Conservation (phyloP, 2,329 filamentous ascomycete genomes). For the Periconia macrospinosa region DNA sequence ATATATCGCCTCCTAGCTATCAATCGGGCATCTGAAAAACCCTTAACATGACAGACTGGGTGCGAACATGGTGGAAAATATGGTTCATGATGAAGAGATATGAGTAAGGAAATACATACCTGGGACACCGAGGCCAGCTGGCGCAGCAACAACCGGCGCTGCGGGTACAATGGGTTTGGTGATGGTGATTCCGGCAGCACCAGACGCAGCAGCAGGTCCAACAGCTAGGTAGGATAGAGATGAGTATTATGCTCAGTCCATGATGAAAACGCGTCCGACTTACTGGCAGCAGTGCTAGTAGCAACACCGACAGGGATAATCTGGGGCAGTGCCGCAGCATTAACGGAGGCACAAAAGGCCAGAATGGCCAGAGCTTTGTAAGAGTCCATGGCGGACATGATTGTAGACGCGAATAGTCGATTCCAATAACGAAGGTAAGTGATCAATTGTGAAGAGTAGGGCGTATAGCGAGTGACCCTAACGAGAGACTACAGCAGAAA, state of each 20-base stretch:
- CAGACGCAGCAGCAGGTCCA: background rate
- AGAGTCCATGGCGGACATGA: constrained; percentile 11
- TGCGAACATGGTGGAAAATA: background rate
- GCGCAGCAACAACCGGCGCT: background rate
- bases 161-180: background rate
- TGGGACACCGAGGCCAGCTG: background rate
- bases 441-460: background rate
- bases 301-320: background rate
- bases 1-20: background rate
- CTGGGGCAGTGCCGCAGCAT: constrained; percentile 14
- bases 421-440: background rate
- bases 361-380: constrained; percentile 12
- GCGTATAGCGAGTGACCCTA: constrained; percentile 8
- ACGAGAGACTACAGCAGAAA: constrained; percentile 8
- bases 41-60: background rate
- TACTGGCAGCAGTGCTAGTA: constrained; percentile 2
- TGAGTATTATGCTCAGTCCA: background rate
- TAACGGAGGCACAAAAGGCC: constrained; percentile 9
- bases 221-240: background rate
- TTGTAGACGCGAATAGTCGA: background rate
- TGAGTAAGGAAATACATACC: background rate
- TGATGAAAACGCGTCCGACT: background rate
- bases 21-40: background rate
- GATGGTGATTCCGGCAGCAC: background rate
- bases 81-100: background rate